Base-by-base conservation (phyloP, 345 rosid genomes). In the Aquilaria malaccensis region DNA sequence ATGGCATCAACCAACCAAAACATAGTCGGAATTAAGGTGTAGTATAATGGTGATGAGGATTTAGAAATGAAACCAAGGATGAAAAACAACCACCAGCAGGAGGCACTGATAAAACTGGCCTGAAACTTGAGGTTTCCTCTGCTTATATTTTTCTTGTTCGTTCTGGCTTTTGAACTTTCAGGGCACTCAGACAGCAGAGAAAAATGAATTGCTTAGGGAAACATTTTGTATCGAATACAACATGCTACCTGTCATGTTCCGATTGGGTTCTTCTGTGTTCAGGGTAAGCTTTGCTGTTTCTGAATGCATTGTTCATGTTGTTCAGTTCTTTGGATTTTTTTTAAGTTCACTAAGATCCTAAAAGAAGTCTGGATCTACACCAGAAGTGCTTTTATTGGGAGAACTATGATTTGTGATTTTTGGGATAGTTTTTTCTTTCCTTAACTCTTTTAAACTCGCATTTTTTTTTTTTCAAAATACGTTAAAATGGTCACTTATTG, bases 111-210 rank as follows among this genome's bases (percentile, higher is more conserved):
- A 61, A 60, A n/a, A 13, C 10, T 60, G 11, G 47, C 30, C 30
- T 13, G 45, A 47, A 22, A 9, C 33, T 47, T 31, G 6, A 41
- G 13, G 30, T 47, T 3, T 10, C 22, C 4, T 50, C 43, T 55
- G 2, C 2, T 55, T 56, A 3, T 11, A 22, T 30, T 45, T 13
- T 22, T 46, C 2, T 51, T 10, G 37, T 62, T 49, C 30, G 14
- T 30, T 30, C 62, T 32, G 7, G 22, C 22, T 63, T 45, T 55
- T 45, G 53, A 58, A 54, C 10, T 45, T 71, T 30, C 80, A 90
- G 96, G 96, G 95, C 49, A 94, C 96, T n/a, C 95, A 83, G 74
- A 62, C 94, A 63, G 79, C 54, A 53, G 92, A 90, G 57, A 93
- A 89, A 68, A 80, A 85, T n/a, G 82, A 78, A 68, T 67, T 94